phyloP scores from a whole-genome alignment of 345 rosid species.

The Salix udensis region DNA sequence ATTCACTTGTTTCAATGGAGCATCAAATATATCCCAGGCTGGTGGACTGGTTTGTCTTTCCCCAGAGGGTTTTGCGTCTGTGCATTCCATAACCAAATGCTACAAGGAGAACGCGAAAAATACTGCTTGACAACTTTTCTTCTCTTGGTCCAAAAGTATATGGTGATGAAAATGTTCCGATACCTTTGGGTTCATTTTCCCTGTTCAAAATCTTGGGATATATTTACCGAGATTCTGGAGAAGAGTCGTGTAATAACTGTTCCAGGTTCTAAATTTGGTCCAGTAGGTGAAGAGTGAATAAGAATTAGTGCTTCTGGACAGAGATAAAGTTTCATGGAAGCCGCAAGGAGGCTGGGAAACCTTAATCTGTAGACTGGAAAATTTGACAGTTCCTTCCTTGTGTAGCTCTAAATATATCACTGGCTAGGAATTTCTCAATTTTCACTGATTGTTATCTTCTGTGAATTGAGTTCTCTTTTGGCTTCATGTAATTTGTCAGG shows the following conservation, averaged over 20 bases:
- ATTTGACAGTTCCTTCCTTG: not conserved
- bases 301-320: constrained; percentile 73
- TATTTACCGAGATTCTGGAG: constrained; percentile 64
- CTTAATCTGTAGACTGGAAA: not conserved
- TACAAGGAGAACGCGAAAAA: constrained; percentile 62
- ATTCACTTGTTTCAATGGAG: constrained; percentile 14
- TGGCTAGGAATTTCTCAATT: not conserved
- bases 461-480: too few species aligned
- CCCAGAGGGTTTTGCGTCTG: constrained; percentile 9
- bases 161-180: constrained; percentile 74
- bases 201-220: constrained; percentile 63
- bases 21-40: constrained; percentile 15
- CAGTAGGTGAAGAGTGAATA: constrained; percentile 65
- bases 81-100: constrained; percentile 11
- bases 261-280: constrained; percentile 83
- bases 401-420: not conserved
- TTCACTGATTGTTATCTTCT: not conserved
- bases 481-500: too few species aligned
- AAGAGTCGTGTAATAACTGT: constrained; percentile 60
- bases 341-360: constrained; percentile 47
- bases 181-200: constrained; percentile 75
- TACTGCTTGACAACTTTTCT: constrained; percentile 45
- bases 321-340: constrained; percentile 49
- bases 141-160: constrained; percentile 50
- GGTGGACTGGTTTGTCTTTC: constrained; percentile 20